phyloP scores from a whole-genome alignment of 495 filamentous ascomycete species.

The Penicillium longicatenatum region DNA sequence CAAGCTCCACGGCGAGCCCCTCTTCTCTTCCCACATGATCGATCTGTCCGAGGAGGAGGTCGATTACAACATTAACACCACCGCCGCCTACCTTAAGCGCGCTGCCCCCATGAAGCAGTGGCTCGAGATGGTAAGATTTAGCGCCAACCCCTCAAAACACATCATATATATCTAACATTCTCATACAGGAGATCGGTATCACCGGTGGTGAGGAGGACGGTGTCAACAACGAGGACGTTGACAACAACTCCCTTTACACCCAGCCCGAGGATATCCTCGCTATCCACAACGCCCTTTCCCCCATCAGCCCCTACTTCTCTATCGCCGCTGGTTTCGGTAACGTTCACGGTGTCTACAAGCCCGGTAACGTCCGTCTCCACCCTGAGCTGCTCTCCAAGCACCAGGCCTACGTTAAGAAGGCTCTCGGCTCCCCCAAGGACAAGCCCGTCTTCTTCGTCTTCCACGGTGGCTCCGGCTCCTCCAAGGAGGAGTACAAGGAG shows the following conservation, averaged over 20 bases:
- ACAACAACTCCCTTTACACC: conserved; percentile 96
- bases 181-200: conserved; percentile 76
- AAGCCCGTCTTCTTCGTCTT: conserved; percentile 99
- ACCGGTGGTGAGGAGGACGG: conserved; percentile 97
- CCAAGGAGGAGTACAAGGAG: conserved; percentile 82
- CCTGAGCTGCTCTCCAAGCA: conserved; percentile 93
- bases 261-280: conserved; percentile 93
- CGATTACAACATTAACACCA: conserved; percentile 87
- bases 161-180: background rate
- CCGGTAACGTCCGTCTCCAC: conserved; percentile 94
- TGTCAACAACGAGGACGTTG: conserved; percentile 69
- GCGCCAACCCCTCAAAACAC: background rate
- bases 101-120: conserved; percentile 95
- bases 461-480: conserved; percentile 92
- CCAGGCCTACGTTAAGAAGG: conserved; percentile 83
- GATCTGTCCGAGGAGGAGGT: conserved; percentile 89
- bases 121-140: conserved; percentile 85
- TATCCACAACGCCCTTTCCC: conserved; percentile 78
- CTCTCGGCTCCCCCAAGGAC: conserved; percentile 62
- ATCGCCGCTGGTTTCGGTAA: conserved; percentile 99
- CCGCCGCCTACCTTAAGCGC: conserved; percentile 86
- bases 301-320: conserved; percentile 91
- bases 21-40: conserved; percentile 98
- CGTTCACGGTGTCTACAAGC: conserved; percentile 99
- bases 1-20: conserved; percentile 87